Evolutionary conservation across 805 yeast genomes (phyloP).

Genomic region (Yarrowia hollandica): DNA sequence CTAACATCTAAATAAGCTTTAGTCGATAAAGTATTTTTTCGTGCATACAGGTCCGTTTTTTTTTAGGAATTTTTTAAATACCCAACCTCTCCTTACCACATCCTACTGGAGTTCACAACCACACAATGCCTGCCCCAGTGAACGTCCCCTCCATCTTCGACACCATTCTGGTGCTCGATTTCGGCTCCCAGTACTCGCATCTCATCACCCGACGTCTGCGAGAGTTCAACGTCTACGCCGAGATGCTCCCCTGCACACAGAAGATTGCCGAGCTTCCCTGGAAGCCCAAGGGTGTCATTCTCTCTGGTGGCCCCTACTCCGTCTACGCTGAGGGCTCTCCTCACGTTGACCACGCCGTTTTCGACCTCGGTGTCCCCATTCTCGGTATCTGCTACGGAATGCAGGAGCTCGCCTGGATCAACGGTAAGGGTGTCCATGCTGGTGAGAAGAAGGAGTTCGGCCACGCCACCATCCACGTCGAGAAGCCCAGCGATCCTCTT

Average conservation of each 20-base stretch:
- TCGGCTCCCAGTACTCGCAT: slow-evolving; percentile 98
- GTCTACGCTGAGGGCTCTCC: slow-evolving; percentile 95
- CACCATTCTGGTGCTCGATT: slow-evolving; percentile 95
- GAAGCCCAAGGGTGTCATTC: slow-evolving; percentile 94
- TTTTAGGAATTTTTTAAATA: slow-evolving; percentile 14
- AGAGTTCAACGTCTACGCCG: slow-evolving; percentile 97
- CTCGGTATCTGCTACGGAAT: slow-evolving; percentile 98
- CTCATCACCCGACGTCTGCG: slow-evolving; percentile 94
- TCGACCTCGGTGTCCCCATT: slow-evolving; percentile 88
- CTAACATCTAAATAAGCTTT: neutral
- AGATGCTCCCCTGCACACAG: slow-evolving; percentile 99
- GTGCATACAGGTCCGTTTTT: slow-evolving; percentile 1
- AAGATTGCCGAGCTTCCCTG: slow-evolving; percentile 87
- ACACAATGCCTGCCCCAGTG: slow-evolving; percentile 37
- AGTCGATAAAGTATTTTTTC: slow-evolving; percentile 20
- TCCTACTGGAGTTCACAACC: slow-evolving; percentile 3
- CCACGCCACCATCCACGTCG: slow-evolving; percentile 83
- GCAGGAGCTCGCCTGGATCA: slow-evolving; percentile 98
- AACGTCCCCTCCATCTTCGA: slow-evolving; percentile 88
- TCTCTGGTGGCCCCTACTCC: slow-evolving; percentile 97
- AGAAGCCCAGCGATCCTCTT: slow-evolving; percentile 64
- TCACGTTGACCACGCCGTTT: slow-evolving; percentile 93
- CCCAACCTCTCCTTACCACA: slow-evolving; percentile 5
- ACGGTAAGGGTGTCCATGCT: slow-evolving; percentile 83
- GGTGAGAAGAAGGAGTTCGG: slow-evolving; percentile 98